Evolutionary conservation across 1,139 yeast species (phyloP).

Genomic region (Saccharomycopsis crataegensis): DNA sequence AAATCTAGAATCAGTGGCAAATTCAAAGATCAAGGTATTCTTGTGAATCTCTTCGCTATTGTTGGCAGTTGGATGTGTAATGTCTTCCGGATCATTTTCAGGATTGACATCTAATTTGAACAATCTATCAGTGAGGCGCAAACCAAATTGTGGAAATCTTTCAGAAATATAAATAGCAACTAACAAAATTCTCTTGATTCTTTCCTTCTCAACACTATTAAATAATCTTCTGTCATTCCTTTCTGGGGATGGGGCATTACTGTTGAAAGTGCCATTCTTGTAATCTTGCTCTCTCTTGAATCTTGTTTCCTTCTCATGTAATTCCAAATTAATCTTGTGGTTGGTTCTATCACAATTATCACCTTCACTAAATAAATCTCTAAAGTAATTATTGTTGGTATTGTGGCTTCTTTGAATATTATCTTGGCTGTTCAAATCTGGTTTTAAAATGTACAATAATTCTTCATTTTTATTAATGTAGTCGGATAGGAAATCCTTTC

Average conservation of each 20-base stretch:
- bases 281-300: conserved; percentile 20
- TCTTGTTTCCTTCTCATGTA: conserved; percentile 12
- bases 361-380: conserved; percentile 19
- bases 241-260: conserved; percentile 24
- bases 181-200: conserved; percentile 44
- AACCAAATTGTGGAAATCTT: conserved; percentile 43
- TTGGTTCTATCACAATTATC: conserved; percentile 19
- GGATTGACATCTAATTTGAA: conserved; percentile 27
- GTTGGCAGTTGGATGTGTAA: background rate
- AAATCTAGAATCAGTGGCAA: conserved; percentile 38
- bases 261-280: conserved; percentile 17
- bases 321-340: conserved; percentile 13
- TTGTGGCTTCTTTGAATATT: conserved; percentile 18
- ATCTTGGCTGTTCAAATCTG: conserved; percentile 19
- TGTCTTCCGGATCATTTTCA: background rate
- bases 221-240: conserved; percentile 26
- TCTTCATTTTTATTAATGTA: conserved; percentile 24
- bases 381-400: conserved; percentile 19
- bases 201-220: conserved; percentile 34
- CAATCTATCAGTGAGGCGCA: conserved; percentile 37
- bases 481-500: conserved; percentile 49
- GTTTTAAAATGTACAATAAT: conserved; percentile 15
- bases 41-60: conserved; percentile 7
- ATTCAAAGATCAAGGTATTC: conserved; percentile 18
- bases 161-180: conserved; percentile 46